phyloP scores from a whole-genome alignment of 192 early-diverging fungal genomes.

The Coemansia sp. region DNA sequence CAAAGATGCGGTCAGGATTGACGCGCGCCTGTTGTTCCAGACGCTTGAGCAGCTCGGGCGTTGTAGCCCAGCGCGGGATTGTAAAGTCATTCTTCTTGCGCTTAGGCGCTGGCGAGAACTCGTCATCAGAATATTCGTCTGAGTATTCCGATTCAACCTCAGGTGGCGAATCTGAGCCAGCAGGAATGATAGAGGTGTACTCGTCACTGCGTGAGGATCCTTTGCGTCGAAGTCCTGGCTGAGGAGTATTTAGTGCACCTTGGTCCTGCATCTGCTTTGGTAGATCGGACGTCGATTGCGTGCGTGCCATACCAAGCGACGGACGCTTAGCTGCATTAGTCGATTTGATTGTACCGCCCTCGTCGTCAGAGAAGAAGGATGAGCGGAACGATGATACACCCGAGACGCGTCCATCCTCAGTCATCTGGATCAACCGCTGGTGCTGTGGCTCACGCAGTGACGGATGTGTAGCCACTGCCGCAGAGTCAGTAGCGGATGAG shows the following conservation, averaged over 20 bases:
- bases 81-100: constrained; percentile 48
- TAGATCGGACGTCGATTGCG: constrained; percentile 36
- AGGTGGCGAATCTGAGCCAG: constrained; percentile 37
- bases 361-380: constrained; percentile 51
- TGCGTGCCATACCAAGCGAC: constrained; percentile 18
- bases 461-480: neutral
- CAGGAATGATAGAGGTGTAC: constrained; percentile 46
- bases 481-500: constrained; percentile 7
- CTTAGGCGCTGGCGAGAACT: constrained; percentile 44
- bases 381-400: constrained; percentile 44
- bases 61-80: constrained; percentile 52
- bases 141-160: constrained; percentile 53
- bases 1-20: constrained; percentile 55
- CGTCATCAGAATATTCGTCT: constrained; percentile 52
- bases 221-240: constrained; percentile 4
- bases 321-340: neutral
- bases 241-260: constrained; percentile 4
- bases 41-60: constrained; percentile 46
- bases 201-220: constrained; percentile 23
- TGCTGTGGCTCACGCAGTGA: constrained; percentile 6
- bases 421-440: constrained; percentile 16
- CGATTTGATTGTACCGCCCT: constrained; percentile 9
- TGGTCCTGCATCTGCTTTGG: constrained; percentile 12
- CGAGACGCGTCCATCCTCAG: constrained; percentile 18
- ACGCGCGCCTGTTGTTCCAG: constrained; percentile 37